Percentiles rank a stretch among this genome's conserved stretches.
These are phyloP conservation scores for Citeromyces nyonsensis DNA, from an alignment of 805 yeast genomes.

Conservation along the genomic window DNA sequence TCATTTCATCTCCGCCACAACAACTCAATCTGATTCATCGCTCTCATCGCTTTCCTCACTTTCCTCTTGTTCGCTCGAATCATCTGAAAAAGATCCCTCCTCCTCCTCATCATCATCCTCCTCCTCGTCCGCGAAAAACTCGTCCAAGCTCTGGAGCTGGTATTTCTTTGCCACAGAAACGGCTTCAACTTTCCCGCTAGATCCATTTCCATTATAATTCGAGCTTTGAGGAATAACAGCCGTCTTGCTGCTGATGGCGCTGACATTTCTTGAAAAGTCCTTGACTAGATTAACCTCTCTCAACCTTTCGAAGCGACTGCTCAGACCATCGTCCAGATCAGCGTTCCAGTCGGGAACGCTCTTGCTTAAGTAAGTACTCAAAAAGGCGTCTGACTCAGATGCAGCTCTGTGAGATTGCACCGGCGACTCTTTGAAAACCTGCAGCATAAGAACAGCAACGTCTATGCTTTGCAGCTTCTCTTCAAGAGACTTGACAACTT, in stretches of 20 bases:
- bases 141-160: slow-evolving; percentile 70
- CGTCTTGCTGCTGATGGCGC: slow-evolving; percentile 5
- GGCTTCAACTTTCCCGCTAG: background rate
- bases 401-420: slow-evolving; percentile 4
- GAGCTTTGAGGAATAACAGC: background rate
- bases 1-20: slow-evolving; percentile 14
- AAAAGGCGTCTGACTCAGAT: background rate
- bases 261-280: slow-evolving; percentile 19
- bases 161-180: slow-evolving; percentile 21
- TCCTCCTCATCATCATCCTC: slow-evolving; percentile 13
- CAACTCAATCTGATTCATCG: slow-evolving; percentile 15
- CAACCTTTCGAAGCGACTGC: slow-evolving; percentile 13
- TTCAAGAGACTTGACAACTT: slow-evolving; percentile 1
- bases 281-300: slow-evolving; percentile 17
- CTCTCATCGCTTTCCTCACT: slow-evolving; percentile 15
- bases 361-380: background rate
- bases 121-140: slow-evolving; percentile 36
- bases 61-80: slow-evolving; percentile 13
- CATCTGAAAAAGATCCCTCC: slow-evolving; percentile 8
- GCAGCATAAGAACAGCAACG: slow-evolving; percentile 13
- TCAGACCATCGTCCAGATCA: slow-evolving; percentile 1
- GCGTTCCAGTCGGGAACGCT: slow-evolving; percentile 1
- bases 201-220: background rate
- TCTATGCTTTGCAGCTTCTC: slow-evolving; percentile 12
- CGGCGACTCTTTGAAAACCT: slow-evolving; percentile 11